Conservation (phyloP, 1,284 basidiomycete species). For the Microbotryum violaceum region DNA sequence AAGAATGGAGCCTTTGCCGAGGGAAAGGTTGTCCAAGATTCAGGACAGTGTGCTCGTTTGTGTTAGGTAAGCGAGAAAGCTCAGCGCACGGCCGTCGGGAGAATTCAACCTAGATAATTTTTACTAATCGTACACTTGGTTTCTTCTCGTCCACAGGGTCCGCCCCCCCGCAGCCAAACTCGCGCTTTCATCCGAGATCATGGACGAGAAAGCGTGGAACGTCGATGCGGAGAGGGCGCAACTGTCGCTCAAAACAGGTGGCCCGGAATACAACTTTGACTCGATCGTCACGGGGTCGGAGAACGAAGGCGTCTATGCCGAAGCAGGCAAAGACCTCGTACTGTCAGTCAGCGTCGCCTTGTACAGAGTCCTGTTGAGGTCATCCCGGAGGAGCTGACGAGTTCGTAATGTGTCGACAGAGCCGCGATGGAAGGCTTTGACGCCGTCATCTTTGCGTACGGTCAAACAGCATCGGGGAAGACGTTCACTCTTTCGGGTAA, state of each 20-base stretch:
- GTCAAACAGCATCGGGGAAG: conserved; percentile 80
- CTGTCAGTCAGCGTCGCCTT: conserved; percentile 41
- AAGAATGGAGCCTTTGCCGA: not conserved
- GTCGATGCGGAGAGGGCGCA: conserved; percentile 8
- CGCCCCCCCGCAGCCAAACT: conserved; percentile 28
- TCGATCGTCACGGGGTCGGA: conserved; percentile 70
- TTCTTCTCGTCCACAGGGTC: conserved; percentile 11
- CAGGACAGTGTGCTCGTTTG: conserved; percentile 35
- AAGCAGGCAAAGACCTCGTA: conserved; percentile 77
- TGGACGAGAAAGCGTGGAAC: conserved; percentile 30
- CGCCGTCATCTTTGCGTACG: conserved; percentile 87
- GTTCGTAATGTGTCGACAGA: conserved; percentile 1
- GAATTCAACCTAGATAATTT: not conserved
- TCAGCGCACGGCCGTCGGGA: not conserved
- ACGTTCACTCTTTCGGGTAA: conserved; percentile 82
- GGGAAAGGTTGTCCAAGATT: not conserved
- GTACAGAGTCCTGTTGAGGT: not conserved
- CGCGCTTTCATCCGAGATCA: conserved; percentile 2
- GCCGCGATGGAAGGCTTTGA: conserved; percentile 88
- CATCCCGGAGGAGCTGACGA: not conserved
- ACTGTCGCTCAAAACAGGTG: conserved; percentile 29
- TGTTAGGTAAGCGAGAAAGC: conserved; percentile 7
- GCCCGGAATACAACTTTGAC: conserved; percentile 61
- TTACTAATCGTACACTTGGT: not conserved
- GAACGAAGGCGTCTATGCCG: conserved; percentile 76